Percentiles rank a stretch among this genome's conserved stretches.
Evolutionary conservation across 1,284 basidiomycete species (phyloP).

Genomic region (Puccinia hordei): DNA sequence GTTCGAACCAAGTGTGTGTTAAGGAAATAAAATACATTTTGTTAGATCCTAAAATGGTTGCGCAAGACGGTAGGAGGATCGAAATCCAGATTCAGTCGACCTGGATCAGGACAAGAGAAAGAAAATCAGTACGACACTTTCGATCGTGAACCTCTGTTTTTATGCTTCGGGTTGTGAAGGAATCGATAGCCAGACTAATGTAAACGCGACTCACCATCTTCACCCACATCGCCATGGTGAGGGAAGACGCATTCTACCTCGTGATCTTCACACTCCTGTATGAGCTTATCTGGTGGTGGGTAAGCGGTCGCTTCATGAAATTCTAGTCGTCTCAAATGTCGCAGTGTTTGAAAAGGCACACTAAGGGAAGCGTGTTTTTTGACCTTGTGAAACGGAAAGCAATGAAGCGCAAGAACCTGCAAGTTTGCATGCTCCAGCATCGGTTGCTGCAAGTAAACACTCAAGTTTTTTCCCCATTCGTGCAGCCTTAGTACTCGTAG

Average conservation of each 20-base stretch:
- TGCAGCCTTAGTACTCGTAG: not conserved
- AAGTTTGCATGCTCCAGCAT: not conserved
- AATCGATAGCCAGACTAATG: too few species aligned
- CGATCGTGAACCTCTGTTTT: too few species aligned
- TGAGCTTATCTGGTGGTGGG: not conserved
- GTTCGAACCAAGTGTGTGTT: too few species aligned
- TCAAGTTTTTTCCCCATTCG: not conserved
- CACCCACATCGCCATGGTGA: not conserved
- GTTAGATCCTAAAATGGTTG: too few species aligned
- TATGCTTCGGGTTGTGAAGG: too few species aligned
- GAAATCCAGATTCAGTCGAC: too few species aligned
- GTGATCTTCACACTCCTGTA: not conserved
- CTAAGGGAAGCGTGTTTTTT: not conserved
- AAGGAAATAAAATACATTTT: too few species aligned
- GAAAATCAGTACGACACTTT: too few species aligned
- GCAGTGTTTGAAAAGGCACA: not conserved
- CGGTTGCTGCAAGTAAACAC: not conserved
- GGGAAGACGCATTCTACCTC: not conserved
- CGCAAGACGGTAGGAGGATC: too few species aligned
- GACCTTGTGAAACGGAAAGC: not conserved
- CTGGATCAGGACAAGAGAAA: too few species aligned
- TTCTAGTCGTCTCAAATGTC: slow-evolving; percentile 1
- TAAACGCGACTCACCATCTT: not conserved
- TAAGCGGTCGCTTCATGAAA: not conserved
- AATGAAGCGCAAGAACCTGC: not conserved